Conservation (phyloP, 2,329 filamentous ascomycete species). For the Pleoardoris graminearum region DNA sequence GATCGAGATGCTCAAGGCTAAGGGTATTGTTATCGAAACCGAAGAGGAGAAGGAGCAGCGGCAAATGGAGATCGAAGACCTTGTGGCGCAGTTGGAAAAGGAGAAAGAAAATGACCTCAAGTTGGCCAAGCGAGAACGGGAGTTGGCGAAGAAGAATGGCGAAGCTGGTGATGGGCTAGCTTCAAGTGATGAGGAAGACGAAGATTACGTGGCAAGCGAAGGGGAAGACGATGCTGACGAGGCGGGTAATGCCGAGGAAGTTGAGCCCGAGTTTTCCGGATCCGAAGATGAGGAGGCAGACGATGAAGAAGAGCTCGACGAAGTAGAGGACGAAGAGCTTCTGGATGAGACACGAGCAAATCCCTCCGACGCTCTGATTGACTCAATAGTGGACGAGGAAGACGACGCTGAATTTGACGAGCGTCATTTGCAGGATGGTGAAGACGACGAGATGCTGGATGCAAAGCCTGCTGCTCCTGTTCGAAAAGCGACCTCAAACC, state of each 20-base stretch:
- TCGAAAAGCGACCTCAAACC: constrained; percentile 52
- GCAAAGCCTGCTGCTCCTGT: constrained; percentile 50
- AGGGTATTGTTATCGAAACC: constrained; percentile 80
- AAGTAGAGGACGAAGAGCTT: constrained; percentile 39
- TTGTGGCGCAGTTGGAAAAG: constrained; percentile 69
- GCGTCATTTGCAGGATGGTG: constrained; percentile 24
- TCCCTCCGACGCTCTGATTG: constrained; percentile 42
- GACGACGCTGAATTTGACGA: constrained; percentile 28
- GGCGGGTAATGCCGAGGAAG: constrained; percentile 47
- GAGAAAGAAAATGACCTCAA: constrained; percentile 79
- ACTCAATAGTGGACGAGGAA: constrained; percentile 48
- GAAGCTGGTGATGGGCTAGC: constrained; percentile 49
- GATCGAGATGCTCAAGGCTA: constrained; percentile 74
- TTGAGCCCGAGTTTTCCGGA: constrained; percentile 49
- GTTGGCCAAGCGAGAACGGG: constrained; percentile 76
- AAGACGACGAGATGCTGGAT: constrained; percentile 51
- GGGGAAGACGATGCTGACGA: constrained; percentile 51
- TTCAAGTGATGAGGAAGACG: constrained; percentile 61
- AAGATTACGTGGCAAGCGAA: constrained; percentile 52
- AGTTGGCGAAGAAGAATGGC: constrained; percentile 66
- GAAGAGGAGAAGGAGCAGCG: constrained; percentile 84
- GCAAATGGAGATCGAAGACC: constrained; percentile 81
- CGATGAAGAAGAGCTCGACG: constrained; percentile 30
- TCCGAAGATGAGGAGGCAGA: constrained; percentile 48
- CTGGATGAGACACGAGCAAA: constrained; percentile 36